A percentile compares a stretch with the other conserved stretches of the same genome.
Conservation (phyloP, 768 basidiomycete genomes). For the Suillus placidus region DNA sequence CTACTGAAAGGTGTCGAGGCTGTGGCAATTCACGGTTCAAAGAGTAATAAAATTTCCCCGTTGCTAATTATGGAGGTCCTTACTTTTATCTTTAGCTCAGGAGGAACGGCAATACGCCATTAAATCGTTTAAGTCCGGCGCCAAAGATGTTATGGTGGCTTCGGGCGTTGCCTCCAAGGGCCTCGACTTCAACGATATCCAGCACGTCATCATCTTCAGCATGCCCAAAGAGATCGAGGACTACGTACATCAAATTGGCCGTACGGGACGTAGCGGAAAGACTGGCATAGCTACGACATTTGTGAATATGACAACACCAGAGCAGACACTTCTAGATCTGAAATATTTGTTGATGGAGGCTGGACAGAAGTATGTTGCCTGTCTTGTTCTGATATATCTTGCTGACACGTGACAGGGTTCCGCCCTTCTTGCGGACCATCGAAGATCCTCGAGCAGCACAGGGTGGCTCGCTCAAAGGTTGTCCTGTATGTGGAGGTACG, state of each 20-base stretch:
- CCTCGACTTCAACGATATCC: conserved; percentile 97
- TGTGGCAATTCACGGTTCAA: conserved; percentile 97
- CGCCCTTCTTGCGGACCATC: conserved; percentile 86
- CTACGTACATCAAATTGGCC: conserved; percentile 98
- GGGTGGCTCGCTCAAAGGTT: conserved; percentile 80
- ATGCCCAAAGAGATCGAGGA: conserved; percentile 99
- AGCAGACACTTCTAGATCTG: conserved; percentile 94
- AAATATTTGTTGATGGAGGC: conserved; percentile 97
- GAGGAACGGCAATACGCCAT: conserved; percentile 99
- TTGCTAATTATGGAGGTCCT: conserved; percentile 6
- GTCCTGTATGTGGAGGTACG: conserved; percentile 93
- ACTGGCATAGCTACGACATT: conserved; percentile 99
- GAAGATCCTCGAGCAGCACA: conserved; percentile 88
- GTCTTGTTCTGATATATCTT: conserved; percentile 11
- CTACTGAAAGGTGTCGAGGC: conserved; percentile 97
- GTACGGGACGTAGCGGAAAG: conserved; percentile 96
- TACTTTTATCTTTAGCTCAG: conserved; percentile 59
- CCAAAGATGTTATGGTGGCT: conserved; percentile 99
- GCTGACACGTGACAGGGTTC: conserved; percentile 60
- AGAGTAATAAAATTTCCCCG: conserved; percentile 57
- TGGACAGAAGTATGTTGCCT: conserved; percentile 84
- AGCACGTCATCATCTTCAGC: conserved; percentile 98
- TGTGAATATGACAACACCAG: conserved; percentile 96
- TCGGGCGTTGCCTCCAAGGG: conserved; percentile 98
- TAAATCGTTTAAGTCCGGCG: conserved; percentile 95